A percentile compares a stretch with the other conserved stretches of the same genome.
These are phyloP conservation scores for Rhodamnia argentea DNA, from an alignment of 345 rosid genomes.

Conservation along the genomic window DNA sequence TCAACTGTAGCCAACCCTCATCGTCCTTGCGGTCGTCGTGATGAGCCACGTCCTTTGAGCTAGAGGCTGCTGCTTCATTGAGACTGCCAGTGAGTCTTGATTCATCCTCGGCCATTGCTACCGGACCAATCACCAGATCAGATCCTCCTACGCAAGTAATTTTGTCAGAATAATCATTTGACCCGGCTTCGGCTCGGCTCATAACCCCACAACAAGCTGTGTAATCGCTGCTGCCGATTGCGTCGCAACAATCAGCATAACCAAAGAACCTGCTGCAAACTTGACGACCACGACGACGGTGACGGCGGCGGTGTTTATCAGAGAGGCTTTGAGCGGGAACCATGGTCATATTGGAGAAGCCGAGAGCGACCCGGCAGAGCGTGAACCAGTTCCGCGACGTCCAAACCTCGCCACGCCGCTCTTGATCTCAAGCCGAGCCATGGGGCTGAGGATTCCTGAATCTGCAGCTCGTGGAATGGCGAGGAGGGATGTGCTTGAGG, in stretches of 20 bases:
- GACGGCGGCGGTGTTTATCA: slow-evolving; percentile 3
- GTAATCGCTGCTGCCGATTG: neutral
- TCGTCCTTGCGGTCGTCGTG: slow-evolving; percentile 32
- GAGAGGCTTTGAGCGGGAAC: slow-evolving; percentile 43
- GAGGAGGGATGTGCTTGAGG: neutral
- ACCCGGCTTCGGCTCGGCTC: neutral
- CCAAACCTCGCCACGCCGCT: neutral
- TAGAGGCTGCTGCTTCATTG: slow-evolving; percentile 36
- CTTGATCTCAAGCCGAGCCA: slow-evolving; percentile 25
- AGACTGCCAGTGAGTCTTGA: slow-evolving; percentile 53
- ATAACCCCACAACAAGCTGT: slow-evolving; percentile 21
- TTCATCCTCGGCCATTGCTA: slow-evolving; percentile 75
- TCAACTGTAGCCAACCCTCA: slow-evolving; percentile 73
- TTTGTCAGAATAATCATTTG: slow-evolving; percentile 31
- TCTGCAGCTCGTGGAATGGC: neutral
- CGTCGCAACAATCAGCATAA: neutral
- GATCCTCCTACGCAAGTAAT: neutral
- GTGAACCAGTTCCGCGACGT: neutral
- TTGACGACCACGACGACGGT: neutral
- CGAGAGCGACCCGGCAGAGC: neutral
- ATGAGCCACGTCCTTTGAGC: slow-evolving; percentile 31
- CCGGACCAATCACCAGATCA: neutral
- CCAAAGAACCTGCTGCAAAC: neutral
- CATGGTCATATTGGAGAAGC: slow-evolving; percentile 52
- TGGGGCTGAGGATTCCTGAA: slow-evolving; percentile 8